phyloP scores from a whole-genome alignment of 345 rosid genomes.

The Lepidium aucheri region DNA sequence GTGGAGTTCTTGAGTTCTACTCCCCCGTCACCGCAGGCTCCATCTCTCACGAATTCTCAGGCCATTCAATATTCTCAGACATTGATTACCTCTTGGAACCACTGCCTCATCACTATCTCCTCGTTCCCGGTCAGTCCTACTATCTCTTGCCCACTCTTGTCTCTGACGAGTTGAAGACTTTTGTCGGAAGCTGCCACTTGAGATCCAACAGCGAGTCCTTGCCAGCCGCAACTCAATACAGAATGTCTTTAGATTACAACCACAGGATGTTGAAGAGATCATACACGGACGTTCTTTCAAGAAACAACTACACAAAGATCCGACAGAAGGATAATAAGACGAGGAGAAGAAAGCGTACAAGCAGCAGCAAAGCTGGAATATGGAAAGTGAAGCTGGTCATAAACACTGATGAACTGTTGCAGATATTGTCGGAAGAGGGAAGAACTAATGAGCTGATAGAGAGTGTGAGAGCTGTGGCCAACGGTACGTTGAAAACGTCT shows the following conservation, averaged over 20 bases:
- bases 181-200: slow-evolving; percentile 46
- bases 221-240: slow-evolving; percentile 38
- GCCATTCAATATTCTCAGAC: slow-evolving; percentile 48
- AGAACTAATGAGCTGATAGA: slow-evolving; percentile 65
- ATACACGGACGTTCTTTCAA: slow-evolving; percentile 51
- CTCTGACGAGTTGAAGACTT: slow-evolving; percentile 13
- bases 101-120: slow-evolving; percentile 39
- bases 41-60: slow-evolving; percentile 50
- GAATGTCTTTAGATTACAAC: slow-evolving; percentile 58
- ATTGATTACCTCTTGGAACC: slow-evolving; percentile 46
- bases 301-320: slow-evolving; percentile 17
- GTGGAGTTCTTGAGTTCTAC: slow-evolving; percentile 55
- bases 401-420: slow-evolving; percentile 48
- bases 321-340: slow-evolving; percentile 11
- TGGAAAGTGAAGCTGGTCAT: slow-evolving; percentile 92
- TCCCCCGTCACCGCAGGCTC: slow-evolving; percentile 50
- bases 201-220: slow-evolving; percentile 61
- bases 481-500: slow-evolving; percentile 44
- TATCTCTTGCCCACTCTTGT: slow-evolving; percentile 41
- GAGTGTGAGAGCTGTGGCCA: slow-evolving; percentile 69
- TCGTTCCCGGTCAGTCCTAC: slow-evolving; percentile 46
- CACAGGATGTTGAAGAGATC: slow-evolving; percentile 53
- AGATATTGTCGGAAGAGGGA: slow-evolving; percentile 58
- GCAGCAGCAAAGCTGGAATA: slow-evolving; percentile 29
- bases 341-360: not conserved